These are phyloP conservation scores for Hymenotorrendiella dingleyae DNA, from an alignment of 2,329 filamentous ascomycete species.

Conservation along the genomic window DNA sequence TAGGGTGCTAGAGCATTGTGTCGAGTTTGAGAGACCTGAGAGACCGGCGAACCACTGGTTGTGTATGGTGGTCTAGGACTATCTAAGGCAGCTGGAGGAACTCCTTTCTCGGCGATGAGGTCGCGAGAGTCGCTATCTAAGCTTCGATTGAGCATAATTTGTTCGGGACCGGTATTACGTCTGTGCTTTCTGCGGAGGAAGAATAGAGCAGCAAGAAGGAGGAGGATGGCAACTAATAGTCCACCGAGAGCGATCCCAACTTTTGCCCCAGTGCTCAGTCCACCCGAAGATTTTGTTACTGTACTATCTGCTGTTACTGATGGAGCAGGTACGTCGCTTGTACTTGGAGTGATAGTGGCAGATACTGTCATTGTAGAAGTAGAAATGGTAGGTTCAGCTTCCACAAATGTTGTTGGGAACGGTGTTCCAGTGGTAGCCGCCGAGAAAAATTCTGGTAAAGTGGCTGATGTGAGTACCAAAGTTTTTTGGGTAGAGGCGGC, in stretches of 20 bases:
- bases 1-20: slow-evolving; percentile 13
- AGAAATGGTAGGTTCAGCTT: neutral
- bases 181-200: slow-evolving; percentile 18
- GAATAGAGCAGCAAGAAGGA: slow-evolving; percentile 17
- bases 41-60: neutral
- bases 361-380: neutral
- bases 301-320: neutral
- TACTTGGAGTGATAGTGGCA: too few species aligned
- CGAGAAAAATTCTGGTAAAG: too few species aligned
- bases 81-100: slow-evolving; percentile 3
- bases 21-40: slow-evolving; percentile 10
- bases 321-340: neutral
- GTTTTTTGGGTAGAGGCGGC: too few species aligned
- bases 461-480: too few species aligned
- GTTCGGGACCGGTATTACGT: slow-evolving; percentile 10
- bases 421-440: too few species aligned
- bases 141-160: slow-evolving; percentile 17
- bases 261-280: slow-evolving; percentile 17
- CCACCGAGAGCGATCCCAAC: slow-evolving; percentile 21
- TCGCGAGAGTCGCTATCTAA: slow-evolving; percentile 15
- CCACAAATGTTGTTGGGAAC: too few species aligned
- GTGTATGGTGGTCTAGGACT: neutral
- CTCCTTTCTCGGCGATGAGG: slow-evolving; percentile 19
- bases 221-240: slow-evolving; percentile 11
- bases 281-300: neutral